phyloP scores from a whole-genome alignment of 805 yeast genomes.

The Saturnispora diversa region DNA sequence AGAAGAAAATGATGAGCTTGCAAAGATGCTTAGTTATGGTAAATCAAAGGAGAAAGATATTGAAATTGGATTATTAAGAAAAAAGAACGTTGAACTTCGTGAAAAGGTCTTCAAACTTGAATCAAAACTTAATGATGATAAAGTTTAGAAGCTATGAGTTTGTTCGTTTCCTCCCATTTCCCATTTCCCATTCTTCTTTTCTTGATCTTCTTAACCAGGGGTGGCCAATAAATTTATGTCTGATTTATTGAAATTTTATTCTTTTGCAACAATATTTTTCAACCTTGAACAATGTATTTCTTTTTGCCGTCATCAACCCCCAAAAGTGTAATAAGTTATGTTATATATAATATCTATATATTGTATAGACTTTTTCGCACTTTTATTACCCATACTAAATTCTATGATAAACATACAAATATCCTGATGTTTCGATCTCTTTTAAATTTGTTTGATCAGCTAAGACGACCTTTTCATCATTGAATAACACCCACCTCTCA shows the following conservation, averaged over 20 bases:
- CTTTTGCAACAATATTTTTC: too few relatives aligned
- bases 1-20: constrained; percentile 62
- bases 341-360: too few relatives aligned
- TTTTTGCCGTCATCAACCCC: too few relatives aligned
- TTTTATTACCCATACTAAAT: constrained; percentile 5
- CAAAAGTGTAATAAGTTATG: too few relatives aligned
- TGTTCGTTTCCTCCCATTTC: not conserved
- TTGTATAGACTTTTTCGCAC: not conserved
- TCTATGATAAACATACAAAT: constrained; percentile 36
- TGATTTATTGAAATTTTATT: not conserved
- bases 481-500: constrained; percentile 65
- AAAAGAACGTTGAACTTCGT: constrained; percentile 42
- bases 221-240: too few relatives aligned
- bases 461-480: constrained; percentile 80
- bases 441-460: constrained; percentile 36
- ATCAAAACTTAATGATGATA: constrained; percentile 18
- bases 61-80: constrained; percentile 53
- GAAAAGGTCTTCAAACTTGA: constrained; percentile 28
- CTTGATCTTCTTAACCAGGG: not conserved
- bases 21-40: constrained; percentile 68
- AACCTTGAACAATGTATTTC: too few relatives aligned
- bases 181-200: not conserved
- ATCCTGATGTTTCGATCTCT: constrained; percentile 41
- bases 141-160: not conserved
- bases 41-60: constrained; percentile 63